Conservation (phyloP, 768 basidiomycete species). For the Kockovaella imperatae region DNA sequence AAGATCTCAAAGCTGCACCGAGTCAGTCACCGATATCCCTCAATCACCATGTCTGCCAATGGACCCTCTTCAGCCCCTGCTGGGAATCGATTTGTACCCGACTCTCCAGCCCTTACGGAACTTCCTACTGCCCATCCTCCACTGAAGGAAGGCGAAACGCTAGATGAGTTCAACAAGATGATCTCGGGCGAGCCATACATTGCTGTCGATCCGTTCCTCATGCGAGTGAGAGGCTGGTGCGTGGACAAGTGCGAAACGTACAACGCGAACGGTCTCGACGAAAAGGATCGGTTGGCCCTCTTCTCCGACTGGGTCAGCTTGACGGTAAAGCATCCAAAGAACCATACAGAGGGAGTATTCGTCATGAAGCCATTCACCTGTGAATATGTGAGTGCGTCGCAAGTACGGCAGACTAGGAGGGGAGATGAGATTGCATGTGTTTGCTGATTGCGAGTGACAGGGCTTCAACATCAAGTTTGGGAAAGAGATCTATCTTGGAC, state of each 20-base stretch:
- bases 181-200: background rate
- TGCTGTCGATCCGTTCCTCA: background rate
- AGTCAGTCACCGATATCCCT: no score
- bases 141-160: no score
- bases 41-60: no score
- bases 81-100: no score
- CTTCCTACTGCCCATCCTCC: no score
- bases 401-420: background rate
- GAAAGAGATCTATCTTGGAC: conserved; percentile 28
- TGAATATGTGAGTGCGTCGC: conserved; percentile 1
- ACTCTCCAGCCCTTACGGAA: no score
- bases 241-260: background rate
- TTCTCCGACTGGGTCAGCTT: background rate
- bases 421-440: background rate
- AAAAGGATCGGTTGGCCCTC: background rate
- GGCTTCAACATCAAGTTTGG: conserved; percentile 37
- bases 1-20: no score
- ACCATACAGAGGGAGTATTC: background rate
- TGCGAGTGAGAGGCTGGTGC: background rate
- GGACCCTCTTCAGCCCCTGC: no score
- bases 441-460: conserved; percentile 8
- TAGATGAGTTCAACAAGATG: background rate
- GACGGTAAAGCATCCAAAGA: background rate
- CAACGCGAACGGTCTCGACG: background rate
- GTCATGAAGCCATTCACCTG: background rate